Conservation (phyloP, 805 yeast genomes). For the Candida incommunis region DNA sequence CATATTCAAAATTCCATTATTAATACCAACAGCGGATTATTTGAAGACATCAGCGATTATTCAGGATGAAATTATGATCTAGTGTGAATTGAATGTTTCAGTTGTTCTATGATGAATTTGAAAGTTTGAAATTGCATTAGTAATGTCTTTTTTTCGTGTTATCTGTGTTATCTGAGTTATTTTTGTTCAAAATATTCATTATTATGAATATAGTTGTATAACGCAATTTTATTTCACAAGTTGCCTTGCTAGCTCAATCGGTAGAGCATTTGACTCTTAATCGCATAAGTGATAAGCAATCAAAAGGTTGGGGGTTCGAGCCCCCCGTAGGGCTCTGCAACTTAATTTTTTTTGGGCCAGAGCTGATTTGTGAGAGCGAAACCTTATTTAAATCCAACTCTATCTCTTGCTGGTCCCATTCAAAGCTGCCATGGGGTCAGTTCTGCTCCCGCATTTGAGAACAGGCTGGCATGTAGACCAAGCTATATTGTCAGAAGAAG, state of each 20-base stretch:
- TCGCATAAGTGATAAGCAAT: background rate
- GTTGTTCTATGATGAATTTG: no score
- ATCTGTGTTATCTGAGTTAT: no score
- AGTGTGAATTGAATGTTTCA: no score
- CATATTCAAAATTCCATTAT: no score
- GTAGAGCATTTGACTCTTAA: slow-evolving; percentile 2
- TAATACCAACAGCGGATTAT: no score
- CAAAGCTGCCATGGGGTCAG: slow-evolving; percentile 52
- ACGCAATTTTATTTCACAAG: background rate
- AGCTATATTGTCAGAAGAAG: slow-evolving; percentile 81
- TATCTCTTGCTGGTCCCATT: background rate
- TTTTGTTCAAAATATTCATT: background rate
- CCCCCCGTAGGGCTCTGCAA: slow-evolving; percentile 2
- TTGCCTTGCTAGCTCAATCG: slow-evolving; percentile 2
- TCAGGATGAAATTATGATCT: no score
- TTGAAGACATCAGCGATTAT: no score
- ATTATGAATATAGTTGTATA: background rate
- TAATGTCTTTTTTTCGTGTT: no score
- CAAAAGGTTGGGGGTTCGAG: slow-evolving; percentile 2
- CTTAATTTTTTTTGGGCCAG: background rate
- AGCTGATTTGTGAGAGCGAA: no score
- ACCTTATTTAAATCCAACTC: no score
- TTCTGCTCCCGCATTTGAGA: slow-evolving; percentile 64
- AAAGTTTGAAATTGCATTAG: no score
- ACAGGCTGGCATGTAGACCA: slow-evolving; percentile 98